Conservation (phyloP, 192 early-diverging fungal genomes). For the Lobosporangium transversale region DNA sequence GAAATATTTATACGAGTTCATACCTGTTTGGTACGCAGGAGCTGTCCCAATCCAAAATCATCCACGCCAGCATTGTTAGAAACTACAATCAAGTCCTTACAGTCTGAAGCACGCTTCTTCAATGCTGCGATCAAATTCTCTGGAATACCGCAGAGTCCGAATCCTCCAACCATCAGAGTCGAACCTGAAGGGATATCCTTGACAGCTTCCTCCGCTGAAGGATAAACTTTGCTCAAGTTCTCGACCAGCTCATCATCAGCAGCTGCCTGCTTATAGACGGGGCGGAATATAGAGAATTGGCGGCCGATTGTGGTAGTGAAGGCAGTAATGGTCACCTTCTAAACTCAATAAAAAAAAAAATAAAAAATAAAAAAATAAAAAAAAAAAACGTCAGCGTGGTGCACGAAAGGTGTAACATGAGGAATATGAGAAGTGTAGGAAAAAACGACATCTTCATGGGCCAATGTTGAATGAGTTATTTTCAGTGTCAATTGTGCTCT, state of each 20-base stretch:
- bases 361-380: not conserved
- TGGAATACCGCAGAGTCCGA: constrained; percentile 85
- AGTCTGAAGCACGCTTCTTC: constrained; percentile 62
- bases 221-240: constrained; percentile 62
- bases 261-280: constrained; percentile 15
- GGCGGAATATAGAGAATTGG: constrained; percentile 42
- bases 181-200: constrained; percentile 65
- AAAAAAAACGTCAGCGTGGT: constrained; percentile 5
- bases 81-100: constrained; percentile 74
- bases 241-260: constrained; percentile 7
- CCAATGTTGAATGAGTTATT: not conserved
- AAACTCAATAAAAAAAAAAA: not conserved
- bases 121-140: constrained; percentile 79
- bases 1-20: not conserved
- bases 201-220: constrained; percentile 69
- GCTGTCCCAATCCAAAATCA: constrained; percentile 76
- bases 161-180: constrained; percentile 76
- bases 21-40: constrained; percentile 72
- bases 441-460: not conserved
- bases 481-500: not conserved
- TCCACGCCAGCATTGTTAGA: constrained; percentile 83
- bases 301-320: constrained; percentile 34
- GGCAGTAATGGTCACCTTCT: constrained; percentile 35
- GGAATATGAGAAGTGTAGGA: not conserved
- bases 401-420: not conserved